Percentiles rank a stretch among this genome's conserved stretches.
Conservation (phyloP, 1,139 yeast species). For the Hyphopichia pseudoburtonii region DNA sequence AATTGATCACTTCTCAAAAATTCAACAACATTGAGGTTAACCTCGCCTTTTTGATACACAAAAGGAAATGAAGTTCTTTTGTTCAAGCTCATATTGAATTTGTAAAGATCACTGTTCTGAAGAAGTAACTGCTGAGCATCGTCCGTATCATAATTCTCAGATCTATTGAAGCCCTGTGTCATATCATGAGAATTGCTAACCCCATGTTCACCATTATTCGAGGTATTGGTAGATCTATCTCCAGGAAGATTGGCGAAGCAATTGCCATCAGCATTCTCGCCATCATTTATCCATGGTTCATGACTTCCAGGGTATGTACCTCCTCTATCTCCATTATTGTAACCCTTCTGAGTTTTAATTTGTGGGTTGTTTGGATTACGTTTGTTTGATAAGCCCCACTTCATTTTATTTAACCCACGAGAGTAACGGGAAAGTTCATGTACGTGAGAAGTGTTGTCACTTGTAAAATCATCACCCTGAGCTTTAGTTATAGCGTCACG, state of each 20-base stretch:
- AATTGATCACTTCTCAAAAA: constrained; percentile 13
- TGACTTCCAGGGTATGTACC: too few species aligned
- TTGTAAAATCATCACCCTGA: constrained; percentile 16
- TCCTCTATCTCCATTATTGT: constrained; percentile 8
- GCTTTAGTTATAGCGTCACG: constrained; percentile 33
- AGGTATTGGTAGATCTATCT: too few species aligned
- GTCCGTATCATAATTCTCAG: too few species aligned
- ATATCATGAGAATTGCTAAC: too few species aligned
- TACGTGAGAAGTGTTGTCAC: constrained; percentile 5
- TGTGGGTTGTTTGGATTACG: neutral
- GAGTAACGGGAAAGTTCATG: constrained; percentile 30
- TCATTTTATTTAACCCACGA: constrained; percentile 38
- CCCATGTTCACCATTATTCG: too few species aligned
- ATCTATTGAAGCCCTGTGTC: too few species aligned
- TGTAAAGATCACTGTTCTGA: constrained; percentile 12
- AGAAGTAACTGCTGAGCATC: neutral
- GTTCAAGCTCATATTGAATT: constrained; percentile 27
- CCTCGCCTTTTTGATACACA: constrained; percentile 20
- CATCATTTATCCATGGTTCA: too few species aligned
- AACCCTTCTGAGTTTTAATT: neutral
- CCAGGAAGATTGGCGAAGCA: too few species aligned
- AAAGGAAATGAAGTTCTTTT: constrained; percentile 50
- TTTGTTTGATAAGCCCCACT: constrained; percentile 34
- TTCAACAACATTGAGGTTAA: constrained; percentile 31
- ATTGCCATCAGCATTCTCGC: too few species aligned